phyloP scores from a whole-genome alignment of 306 rosid genomes.

The Herpetospermum pedunculosum region DNA sequence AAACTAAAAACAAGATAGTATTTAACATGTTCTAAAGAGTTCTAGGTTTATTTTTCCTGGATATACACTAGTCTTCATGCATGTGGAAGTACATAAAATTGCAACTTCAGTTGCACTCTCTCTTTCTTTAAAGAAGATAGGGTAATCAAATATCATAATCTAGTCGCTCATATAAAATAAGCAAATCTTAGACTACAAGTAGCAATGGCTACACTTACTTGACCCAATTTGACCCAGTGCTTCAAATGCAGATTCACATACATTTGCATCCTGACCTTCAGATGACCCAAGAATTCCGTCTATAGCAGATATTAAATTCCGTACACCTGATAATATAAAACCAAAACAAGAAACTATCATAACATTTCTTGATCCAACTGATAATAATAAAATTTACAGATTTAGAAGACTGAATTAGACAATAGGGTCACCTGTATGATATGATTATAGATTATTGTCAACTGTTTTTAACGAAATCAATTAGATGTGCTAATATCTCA shows the following conservation, averaged over 20 bases:
- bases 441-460: not conserved
- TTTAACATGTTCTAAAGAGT: not conserved
- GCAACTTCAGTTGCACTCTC: not conserved
- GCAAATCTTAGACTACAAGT: not conserved
- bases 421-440: not conserved
- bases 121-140: not conserved
- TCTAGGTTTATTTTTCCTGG: not conserved
- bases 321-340: constrained; percentile 38
- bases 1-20: not conserved
- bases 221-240: constrained; percentile 87
- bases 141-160: not conserved
- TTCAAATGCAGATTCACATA: constrained; percentile 76
- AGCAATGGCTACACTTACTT: constrained; percentile 45
- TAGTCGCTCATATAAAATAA: not conserved
- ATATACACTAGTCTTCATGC: not conserved
- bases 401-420: not conserved
- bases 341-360: constrained; percentile 4
- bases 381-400: not conserved
- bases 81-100: not conserved
- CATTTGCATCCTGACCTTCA: constrained; percentile 51
- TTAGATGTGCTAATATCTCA: not conserved
- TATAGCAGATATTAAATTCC: constrained; percentile 48
- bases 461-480: not conserved
- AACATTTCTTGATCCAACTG: not conserved
- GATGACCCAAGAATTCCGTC: constrained; percentile 44